Evolutionary conservation across 2,329 filamentous ascomycete species (phyloP).

Genomic region (Aspergillus costaricaensis): DNA sequence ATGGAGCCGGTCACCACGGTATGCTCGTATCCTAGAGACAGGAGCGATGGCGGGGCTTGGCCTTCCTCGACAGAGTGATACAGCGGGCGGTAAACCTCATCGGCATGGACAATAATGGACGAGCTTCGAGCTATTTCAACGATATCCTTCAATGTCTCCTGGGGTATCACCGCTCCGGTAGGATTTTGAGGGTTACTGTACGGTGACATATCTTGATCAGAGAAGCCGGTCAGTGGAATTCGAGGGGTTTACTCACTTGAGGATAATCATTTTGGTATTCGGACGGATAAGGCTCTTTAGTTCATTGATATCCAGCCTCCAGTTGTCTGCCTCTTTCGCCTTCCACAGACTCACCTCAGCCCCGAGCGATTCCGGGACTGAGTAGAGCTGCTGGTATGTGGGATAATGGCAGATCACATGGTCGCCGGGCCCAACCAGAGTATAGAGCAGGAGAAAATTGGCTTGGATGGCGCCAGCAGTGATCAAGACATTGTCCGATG

Average conservation of each 20-base stretch:
- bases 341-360: slow-evolving; percentile 78
- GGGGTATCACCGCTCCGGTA: slow-evolving; percentile 69
- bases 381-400: slow-evolving; percentile 82
- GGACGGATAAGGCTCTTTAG: slow-evolving; percentile 62
- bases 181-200: slow-evolving; percentile 74
- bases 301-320: slow-evolving; percentile 67
- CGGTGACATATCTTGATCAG: background rate
- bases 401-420: slow-evolving; percentile 87
- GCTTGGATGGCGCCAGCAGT: slow-evolving; percentile 79
- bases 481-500: slow-evolving; percentile 67
- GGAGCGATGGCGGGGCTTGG: slow-evolving; percentile 64
- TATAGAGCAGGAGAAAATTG: slow-evolving; percentile 79
- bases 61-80: slow-evolving; percentile 66
- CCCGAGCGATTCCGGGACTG: slow-evolving; percentile 71
- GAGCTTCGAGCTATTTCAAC: slow-evolving; percentile 63
- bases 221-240: background rate
- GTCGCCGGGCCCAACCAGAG: slow-evolving; percentile 70
- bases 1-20: slow-evolving; percentile 75
- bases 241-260: slow-evolving; percentile 49
- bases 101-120: slow-evolving; percentile 67
- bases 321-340: slow-evolving; percentile 64
- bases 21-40: slow-evolving; percentile 71
- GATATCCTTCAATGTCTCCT: slow-evolving; percentile 59
- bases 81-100: slow-evolving; percentile 82
- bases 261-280: slow-evolving; percentile 59